Conservation (phyloP, 2,329 filamentous ascomycete genomes). For the Samsoniella hepiali region DNA sequence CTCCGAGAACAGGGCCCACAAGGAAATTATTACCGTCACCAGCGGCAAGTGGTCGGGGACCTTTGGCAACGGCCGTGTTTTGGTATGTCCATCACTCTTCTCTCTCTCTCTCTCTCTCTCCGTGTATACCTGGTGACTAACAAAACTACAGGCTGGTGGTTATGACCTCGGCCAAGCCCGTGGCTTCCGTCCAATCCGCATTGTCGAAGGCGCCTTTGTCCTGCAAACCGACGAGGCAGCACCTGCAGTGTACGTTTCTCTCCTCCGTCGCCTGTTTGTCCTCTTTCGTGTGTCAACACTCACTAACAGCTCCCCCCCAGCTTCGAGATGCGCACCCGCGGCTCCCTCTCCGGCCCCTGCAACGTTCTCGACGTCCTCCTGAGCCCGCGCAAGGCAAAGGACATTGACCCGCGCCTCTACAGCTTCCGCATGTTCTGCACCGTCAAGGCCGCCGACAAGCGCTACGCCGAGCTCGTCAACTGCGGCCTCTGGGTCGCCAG, state of each 20-base stretch:
- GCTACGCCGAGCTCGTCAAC: conserved; percentile 48
- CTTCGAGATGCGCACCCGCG: conserved; percentile 45
- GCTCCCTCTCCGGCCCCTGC: conserved; percentile 46
- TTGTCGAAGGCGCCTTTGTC: conserved; percentile 49
- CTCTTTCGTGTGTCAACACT: background rate
- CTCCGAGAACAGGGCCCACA: conserved; percentile 42
- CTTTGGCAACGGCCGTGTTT: conserved; percentile 47
- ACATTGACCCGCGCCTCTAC: conserved; percentile 43
- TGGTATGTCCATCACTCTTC: conserved; percentile 33
- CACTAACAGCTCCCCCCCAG: conserved; percentile 22
- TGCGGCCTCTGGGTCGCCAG: conserved; percentile 50
- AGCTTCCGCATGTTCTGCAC: conserved; percentile 48
- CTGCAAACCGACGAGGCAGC: conserved; percentile 46
- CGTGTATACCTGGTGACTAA: background rate
- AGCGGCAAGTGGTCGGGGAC: conserved; percentile 47
- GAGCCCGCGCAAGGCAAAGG: conserved; percentile 35
- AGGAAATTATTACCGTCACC: conserved; percentile 49
- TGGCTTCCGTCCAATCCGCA: conserved; percentile 40
- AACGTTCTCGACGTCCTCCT: conserved; percentile 41
- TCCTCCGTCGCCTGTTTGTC: no score
- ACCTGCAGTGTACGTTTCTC: conserved; percentile 40
- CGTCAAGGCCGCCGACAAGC: conserved; percentile 48
- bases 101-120: background rate
- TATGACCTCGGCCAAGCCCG: conserved; percentile 42
- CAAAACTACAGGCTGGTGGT: conserved; percentile 34